Conservation (phyloP, 495 filamentous ascomycete species). For the Aspergillus homomorphus region DNA sequence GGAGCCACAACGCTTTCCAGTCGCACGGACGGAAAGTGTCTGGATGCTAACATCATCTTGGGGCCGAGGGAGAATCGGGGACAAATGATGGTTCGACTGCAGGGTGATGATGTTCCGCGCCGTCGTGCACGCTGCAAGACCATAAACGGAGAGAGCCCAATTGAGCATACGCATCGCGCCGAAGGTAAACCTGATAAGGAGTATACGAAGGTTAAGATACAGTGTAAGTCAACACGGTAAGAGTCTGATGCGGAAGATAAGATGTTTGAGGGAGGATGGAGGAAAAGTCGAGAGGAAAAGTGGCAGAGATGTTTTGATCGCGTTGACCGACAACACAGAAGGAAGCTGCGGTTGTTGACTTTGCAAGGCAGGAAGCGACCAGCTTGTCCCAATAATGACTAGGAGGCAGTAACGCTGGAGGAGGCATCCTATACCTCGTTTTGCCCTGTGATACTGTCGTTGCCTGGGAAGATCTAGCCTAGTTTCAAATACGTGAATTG, state of each 20-base stretch:
- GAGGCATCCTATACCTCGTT: not conserved
- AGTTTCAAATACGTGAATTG: not conserved
- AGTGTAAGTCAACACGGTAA: conserved; percentile 24
- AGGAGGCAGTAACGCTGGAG: not conserved
- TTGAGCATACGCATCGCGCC: conserved; percentile 28
- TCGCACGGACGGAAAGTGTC: conserved; percentile 19
- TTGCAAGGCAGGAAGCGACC: not conserved
- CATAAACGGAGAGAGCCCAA: conserved; percentile 15
- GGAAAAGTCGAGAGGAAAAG: not conserved
- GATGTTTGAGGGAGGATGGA: conserved; percentile 6
- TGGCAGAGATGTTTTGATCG: not conserved
- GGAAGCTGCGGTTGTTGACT: not conserved
- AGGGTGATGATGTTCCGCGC: conserved; percentile 18
- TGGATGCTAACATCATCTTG: not conserved
- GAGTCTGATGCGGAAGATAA: conserved; percentile 6
- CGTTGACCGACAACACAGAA: too few relatives aligned
- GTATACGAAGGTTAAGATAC: conserved; percentile 22
- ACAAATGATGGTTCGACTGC: conserved; percentile 2
- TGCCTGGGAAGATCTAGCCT: not conserved
- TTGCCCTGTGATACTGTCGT: not conserved
- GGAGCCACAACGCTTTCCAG: conserved; percentile 38
- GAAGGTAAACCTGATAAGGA: conserved; percentile 13
- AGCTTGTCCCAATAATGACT: not conserved
- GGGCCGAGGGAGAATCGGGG: conserved; percentile 1
- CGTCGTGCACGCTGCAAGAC: conserved; percentile 12